phyloP scores from a whole-genome alignment of 2,329 filamentous ascomycete species.

The Fusarium udum region DNA sequence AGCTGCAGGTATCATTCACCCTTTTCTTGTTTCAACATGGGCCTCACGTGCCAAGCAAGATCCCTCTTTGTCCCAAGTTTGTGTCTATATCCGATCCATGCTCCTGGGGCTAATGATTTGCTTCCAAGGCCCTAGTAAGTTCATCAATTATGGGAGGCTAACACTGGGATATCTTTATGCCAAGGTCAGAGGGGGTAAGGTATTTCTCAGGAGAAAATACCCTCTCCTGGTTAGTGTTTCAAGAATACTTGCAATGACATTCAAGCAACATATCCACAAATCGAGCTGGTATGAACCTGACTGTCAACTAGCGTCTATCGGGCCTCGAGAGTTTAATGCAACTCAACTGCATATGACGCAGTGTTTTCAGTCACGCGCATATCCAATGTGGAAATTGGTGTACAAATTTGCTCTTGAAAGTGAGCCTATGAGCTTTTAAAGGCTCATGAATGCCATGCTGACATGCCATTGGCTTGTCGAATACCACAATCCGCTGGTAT shows the following conservation, averaged over 20 bases:
- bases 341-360: slow-evolving; percentile 30
- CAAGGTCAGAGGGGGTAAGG: not conserved
- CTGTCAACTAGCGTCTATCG: slow-evolving; percentile 23
- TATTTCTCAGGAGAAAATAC: slow-evolving; percentile 2
- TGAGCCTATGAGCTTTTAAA: slow-evolving; percentile 9
- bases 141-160: not conserved
- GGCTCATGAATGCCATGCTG: slow-evolving; percentile 1
- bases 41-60: slow-evolving; percentile 19
- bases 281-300: slow-evolving; percentile 18
- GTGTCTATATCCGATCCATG: slow-evolving; percentile 1
- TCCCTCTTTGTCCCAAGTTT: slow-evolving; percentile 14
- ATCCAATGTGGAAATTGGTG: not conserved
- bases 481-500: slow-evolving; percentile 19
- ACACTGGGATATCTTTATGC: not conserved
- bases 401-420: not conserved
- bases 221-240: not conserved
- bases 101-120: not conserved
- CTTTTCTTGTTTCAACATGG: slow-evolving; percentile 23
- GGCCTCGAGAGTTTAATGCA: slow-evolving; percentile 30
- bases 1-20: not conserved
- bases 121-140: not conserved
- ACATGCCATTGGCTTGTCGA: slow-evolving; percentile 13
- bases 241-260: not conserved
- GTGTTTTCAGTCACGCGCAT: slow-evolving; percentile 27
- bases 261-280: slow-evolving; percentile 16